These are phyloP conservation scores for Podila epicladia DNA, from an alignment of 192 early-diverging fungal genomes.

Conservation along the genomic window DNA sequence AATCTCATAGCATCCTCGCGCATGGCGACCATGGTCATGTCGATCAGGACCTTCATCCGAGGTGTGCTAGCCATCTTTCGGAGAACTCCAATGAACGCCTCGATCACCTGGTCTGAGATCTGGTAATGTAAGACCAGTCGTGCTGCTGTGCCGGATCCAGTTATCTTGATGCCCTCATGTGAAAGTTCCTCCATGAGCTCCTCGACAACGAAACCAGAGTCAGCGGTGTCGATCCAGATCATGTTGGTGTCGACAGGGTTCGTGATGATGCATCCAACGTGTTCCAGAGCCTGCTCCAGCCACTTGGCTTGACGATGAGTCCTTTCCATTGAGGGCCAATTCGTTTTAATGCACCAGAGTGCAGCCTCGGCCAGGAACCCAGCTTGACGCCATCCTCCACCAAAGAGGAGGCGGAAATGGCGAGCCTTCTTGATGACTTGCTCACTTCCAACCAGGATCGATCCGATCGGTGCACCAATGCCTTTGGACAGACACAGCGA, in stretches of 20 bases:
- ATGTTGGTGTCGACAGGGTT: slow-evolving; percentile 88
- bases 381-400: slow-evolving; percentile 93
- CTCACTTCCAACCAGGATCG: slow-evolving; percentile 77
- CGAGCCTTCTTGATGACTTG: slow-evolving; percentile 78
- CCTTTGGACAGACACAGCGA: slow-evolving; percentile 92
- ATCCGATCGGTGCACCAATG: slow-evolving; percentile 91
- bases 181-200: slow-evolving; percentile 57
- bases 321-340: slow-evolving; percentile 72
- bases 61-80: slow-evolving; percentile 19
- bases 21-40: slow-evolving; percentile 16
- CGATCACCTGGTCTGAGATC: slow-evolving; percentile 61
- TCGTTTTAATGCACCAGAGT: slow-evolving; percentile 73
- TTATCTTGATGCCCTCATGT: slow-evolving; percentile 62
- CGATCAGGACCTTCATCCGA: slow-evolving; percentile 17
- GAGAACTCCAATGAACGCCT: slow-evolving; percentile 53
- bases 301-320: slow-evolving; percentile 74
- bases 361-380: slow-evolving; percentile 83
- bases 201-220: slow-evolving; percentile 56
- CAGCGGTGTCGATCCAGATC: slow-evolving; percentile 72
- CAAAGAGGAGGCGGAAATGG: slow-evolving; percentile 88
- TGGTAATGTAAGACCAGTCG: slow-evolving; percentile 80
- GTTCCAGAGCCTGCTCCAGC: slow-evolving; percentile 67
- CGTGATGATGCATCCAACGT: slow-evolving; percentile 68
- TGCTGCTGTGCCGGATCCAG: slow-evolving; percentile 50
- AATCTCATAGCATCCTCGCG: slow-evolving; percentile 4